Percentiles rank a stretch among this genome's conserved stretches.
phyloP scores from a whole-genome alignment of 1,284 basidiomycete genomes.

The Sphagnurus paluster region DNA sequence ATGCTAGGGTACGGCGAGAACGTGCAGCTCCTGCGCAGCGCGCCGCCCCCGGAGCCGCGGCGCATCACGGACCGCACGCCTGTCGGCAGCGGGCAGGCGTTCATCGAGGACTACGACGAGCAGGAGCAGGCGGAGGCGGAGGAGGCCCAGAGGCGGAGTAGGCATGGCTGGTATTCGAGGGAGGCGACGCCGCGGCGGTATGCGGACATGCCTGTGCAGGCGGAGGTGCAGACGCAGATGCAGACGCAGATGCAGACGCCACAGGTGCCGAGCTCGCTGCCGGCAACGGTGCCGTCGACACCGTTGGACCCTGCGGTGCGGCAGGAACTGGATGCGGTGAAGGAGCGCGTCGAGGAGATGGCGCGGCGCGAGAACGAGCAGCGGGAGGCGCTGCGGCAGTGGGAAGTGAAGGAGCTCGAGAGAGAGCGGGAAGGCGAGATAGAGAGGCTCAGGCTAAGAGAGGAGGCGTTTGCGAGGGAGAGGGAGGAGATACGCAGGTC shows the following conservation, averaged over 20 bases:
- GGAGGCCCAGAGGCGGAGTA: conserved; percentile 1
- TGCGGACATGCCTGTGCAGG: neutral
- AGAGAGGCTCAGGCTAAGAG: conserved; percentile 6
- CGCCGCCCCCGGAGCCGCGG: neutral
- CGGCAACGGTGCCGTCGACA: conserved; percentile 11
- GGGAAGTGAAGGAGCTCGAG: conserved; percentile 7
- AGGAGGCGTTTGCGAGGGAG: conserved; percentile 2
- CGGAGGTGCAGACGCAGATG: too few relatives aligned
- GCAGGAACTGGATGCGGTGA: conserved; percentile 15
- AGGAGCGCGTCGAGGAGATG: conserved; percentile 10
- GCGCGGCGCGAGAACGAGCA: conserved; percentile 10
- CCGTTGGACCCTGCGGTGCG: conserved; percentile 9
- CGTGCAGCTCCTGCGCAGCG: neutral
- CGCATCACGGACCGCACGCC: conserved; percentile 10
- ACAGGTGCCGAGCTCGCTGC: conserved; percentile 11
- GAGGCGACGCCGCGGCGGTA: neutral
- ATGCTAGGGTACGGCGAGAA: conserved; percentile 19
- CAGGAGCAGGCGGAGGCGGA: conserved; percentile 3
- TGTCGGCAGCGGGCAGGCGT: conserved; percentile 15
- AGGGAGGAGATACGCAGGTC: conserved; percentile 9
- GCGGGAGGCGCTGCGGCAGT: conserved; percentile 9
- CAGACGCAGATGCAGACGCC: too few relatives aligned
- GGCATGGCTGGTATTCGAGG: too few relatives aligned
- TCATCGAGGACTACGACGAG: conserved; percentile 16
- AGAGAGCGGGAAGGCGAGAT: conserved; percentile 15